Evolutionary conservation across 2,329 filamentous ascomycete species (phyloP).

Genomic region (Colletotrichum endophyticum): DNA sequence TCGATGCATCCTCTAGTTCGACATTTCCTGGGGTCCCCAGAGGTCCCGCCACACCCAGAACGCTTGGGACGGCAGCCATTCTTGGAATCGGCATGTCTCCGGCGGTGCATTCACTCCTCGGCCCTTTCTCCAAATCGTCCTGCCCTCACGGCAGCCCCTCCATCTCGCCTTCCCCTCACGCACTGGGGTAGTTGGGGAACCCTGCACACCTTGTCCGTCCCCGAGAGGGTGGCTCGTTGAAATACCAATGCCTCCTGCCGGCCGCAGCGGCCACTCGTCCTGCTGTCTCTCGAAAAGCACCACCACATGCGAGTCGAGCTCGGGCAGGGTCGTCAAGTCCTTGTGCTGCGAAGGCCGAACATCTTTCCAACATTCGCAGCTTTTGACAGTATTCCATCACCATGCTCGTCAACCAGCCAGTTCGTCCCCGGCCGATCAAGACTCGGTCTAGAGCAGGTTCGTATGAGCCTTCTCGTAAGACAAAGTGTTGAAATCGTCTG

Average conservation of each 20-base stretch:
- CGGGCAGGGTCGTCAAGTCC: neutral
- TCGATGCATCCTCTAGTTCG: neutral
- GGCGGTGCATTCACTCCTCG: neutral
- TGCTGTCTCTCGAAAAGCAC: neutral
- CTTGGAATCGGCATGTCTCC: neutral
- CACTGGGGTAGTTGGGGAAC: conserved; percentile 18
- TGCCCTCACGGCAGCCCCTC: neutral
- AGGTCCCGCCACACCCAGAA: neutral
- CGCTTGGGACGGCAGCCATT: neutral
- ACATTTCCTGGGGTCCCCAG: conserved; percentile 1
- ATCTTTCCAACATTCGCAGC: neutral
- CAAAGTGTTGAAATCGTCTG: neutral
- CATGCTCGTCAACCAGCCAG: conserved; percentile 20
- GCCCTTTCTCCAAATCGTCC: conserved; percentile 10
- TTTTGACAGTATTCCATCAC: neutral
- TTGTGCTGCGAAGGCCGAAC: neutral
- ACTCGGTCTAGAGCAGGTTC: conserved; percentile 23
- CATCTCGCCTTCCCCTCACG: conserved; percentile 12
- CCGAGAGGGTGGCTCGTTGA: neutral
- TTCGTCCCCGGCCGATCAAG: conserved; percentile 20
- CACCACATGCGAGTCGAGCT: neutral
- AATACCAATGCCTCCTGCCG: conserved; percentile 2
- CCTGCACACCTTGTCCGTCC: neutral
- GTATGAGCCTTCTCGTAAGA: neutral
- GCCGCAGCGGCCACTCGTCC: neutral